Conservation (phyloP, 306 rosid species). For the Trichosanthes truncata region DNA sequence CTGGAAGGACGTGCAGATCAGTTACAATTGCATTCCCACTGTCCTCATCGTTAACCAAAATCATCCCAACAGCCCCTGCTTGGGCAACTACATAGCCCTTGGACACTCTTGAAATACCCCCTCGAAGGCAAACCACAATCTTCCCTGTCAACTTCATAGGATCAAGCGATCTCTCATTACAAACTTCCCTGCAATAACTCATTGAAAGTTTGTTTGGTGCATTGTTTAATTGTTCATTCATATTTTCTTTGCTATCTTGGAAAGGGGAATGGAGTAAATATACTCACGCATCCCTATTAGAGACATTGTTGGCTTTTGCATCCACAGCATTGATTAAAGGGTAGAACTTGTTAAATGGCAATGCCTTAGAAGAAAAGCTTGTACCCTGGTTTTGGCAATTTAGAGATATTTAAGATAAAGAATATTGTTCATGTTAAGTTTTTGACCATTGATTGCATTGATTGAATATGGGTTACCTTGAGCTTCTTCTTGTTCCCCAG, state of each 20-base stretch:
- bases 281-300: not conserved
- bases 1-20: slow-evolving; percentile 41
- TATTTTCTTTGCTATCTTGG: not conserved
- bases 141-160: slow-evolving; percentile 43
- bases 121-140: slow-evolving; percentile 45
- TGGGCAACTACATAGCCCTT: slow-evolving; percentile 26
- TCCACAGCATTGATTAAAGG: slow-evolving; percentile 8
- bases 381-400: not conserved
- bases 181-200: slow-evolving; percentile 19
- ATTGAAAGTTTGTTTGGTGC: not conserved
- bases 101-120: slow-evolving; percentile 2
- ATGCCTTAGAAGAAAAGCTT: not conserved
- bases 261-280: not conserved
- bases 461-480: not conserved
- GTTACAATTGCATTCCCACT: slow-evolving; percentile 12
- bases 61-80: slow-evolving; percentile 60
- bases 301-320: slow-evolving; percentile 1
- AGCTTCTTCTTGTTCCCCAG: slow-evolving; percentile 25
- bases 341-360: not conserved
- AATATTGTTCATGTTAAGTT: not conserved
- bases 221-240: not conserved
- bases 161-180: slow-evolving; percentile 34
- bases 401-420: not conserved
- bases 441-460: not conserved
- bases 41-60: slow-evolving; percentile 26